Percentiles rank a stretch among this genome's conserved stretches.
Evolutionary conservation across 2,329 filamentous ascomycete genomes (phyloP).

Genomic region (Huntiella decipiens): DNA sequence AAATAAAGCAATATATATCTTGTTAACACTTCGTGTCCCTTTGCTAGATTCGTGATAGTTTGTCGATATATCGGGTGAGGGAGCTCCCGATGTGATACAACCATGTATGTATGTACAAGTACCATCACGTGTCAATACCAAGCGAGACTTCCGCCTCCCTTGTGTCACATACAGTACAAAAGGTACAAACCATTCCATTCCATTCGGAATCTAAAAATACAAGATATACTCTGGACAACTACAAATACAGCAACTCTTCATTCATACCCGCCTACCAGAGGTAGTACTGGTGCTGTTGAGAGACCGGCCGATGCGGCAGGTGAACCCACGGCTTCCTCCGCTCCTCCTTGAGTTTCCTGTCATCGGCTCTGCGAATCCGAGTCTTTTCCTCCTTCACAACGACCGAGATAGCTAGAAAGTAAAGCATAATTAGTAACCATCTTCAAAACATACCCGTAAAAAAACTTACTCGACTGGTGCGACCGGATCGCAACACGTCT

Average conservation of each 20-base stretch:
- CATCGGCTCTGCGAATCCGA: slow-evolving; percentile 58
- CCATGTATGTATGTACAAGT: too few relatives aligned
- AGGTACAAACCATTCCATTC: too few relatives aligned
- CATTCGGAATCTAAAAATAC: not conserved
- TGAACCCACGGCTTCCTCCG: slow-evolving; percentile 70
- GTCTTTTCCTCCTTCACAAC: slow-evolving; percentile 89
- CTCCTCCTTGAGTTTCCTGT: slow-evolving; percentile 56
- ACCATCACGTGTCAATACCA: too few relatives aligned
- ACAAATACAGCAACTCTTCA: not conserved
- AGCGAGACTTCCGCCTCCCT: too few relatives aligned
- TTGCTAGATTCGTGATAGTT: too few relatives aligned
- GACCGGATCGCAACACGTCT: slow-evolving; percentile 46
- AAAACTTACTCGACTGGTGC: slow-evolving; percentile 55
- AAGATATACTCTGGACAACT: not conserved
- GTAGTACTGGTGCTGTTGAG: slow-evolving; percentile 74
- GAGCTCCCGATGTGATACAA: too few relatives aligned
- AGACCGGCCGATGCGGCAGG: slow-evolving; percentile 68
- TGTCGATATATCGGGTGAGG: too few relatives aligned
- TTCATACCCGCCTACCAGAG: slow-evolving; percentile 47
- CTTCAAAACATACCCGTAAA: not conserved
- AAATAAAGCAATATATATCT: too few relatives aligned
- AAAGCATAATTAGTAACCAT: not conserved
- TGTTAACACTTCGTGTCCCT: too few relatives aligned
- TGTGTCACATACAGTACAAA: too few relatives aligned
- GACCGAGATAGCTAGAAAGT: slow-evolving; percentile 50